phyloP scores from a whole-genome alignment of 345 rosid genomes.

The Eucalyptus marginata region DNA sequence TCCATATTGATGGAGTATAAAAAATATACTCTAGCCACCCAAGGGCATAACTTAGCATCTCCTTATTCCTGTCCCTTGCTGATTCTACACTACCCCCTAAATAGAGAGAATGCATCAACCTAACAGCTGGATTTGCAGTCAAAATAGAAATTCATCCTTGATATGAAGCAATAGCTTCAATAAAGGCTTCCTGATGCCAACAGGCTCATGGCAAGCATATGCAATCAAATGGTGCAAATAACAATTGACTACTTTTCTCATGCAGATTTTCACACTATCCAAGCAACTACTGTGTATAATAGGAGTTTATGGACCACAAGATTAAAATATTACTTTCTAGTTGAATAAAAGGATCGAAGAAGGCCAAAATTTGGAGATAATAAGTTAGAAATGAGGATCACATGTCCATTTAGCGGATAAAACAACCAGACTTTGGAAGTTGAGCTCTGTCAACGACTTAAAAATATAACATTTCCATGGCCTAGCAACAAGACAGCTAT shows the following conservation, averaged over 20 bases:
- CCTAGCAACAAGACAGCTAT: neutral
- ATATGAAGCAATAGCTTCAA: neutral
- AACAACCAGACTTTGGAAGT: neutral
- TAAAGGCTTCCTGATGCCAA: neutral
- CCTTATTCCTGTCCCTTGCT: neutral
- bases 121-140: neutral
- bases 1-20: neutral
- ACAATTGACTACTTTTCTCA: neutral
- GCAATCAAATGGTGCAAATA: neutral
- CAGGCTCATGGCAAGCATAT: neutral
- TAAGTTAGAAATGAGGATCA: neutral
- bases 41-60: neutral
- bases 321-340: neutral
- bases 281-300: neutral
- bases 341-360: neutral
- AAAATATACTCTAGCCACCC: neutral
- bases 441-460: neutral
- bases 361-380: neutral
- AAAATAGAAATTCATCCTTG: neutral
- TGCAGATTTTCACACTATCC: neutral
- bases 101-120: neutral
- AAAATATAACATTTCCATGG: neutral
- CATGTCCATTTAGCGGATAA: neutral
- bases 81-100: neutral
- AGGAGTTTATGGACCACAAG: neutral